Percentiles rank a stretch among this genome's conserved stretches.
Evolutionary conservation across 371 early-diverging fungal species (phyloP).

Genomic region (Mucor saturninus): DNA sequence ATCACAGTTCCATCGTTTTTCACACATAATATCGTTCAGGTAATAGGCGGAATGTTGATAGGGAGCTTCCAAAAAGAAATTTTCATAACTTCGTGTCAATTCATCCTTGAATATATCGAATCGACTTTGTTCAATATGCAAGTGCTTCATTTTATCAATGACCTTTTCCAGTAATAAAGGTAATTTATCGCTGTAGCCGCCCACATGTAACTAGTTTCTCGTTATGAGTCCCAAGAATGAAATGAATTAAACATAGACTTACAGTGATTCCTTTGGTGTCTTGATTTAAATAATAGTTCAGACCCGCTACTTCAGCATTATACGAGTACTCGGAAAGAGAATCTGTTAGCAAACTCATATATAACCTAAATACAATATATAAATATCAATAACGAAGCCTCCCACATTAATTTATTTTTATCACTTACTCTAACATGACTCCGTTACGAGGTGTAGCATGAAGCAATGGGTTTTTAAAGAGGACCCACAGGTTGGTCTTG

Average conservation of each 20-base stretch:
- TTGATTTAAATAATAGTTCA: conserved; percentile 71
- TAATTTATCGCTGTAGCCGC: conserved; percentile 89
- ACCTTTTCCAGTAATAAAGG: conserved; percentile 71
- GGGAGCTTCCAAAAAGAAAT: conserved; percentile 76
- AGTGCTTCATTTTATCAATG: conserved; percentile 66
- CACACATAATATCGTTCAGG: conserved; percentile 68
- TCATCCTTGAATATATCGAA: conserved; percentile 81
- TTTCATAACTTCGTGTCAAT: conserved; percentile 62
- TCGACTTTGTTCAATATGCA: conserved; percentile 65
- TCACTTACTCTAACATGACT: conserved; percentile 42
- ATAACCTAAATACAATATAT: conserved; percentile 47
- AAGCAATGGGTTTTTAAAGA: conserved; percentile 58
- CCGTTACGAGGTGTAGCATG: conserved; percentile 59
- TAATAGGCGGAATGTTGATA: conserved; percentile 78
- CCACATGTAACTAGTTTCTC: conserved; percentile 51
- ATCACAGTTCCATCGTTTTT: conserved; percentile 77
- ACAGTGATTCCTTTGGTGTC: conserved; percentile 63
- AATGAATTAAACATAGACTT: conserved; percentile 7
- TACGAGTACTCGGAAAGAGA: conserved; percentile 82
- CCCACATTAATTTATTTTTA: too few relatives aligned
- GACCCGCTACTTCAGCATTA: conserved; percentile 86
- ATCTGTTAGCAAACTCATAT: conserved; percentile 75
- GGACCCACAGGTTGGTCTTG: conserved; percentile 48
- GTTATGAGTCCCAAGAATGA: not conserved
- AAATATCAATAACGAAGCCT: conserved; percentile 15